A percentile compares a stretch with the other conserved stretches of the same genome.
phyloP scores from a whole-genome alignment of 768 basidiomycete genomes.

The Fomitopsis serialis region DNA sequence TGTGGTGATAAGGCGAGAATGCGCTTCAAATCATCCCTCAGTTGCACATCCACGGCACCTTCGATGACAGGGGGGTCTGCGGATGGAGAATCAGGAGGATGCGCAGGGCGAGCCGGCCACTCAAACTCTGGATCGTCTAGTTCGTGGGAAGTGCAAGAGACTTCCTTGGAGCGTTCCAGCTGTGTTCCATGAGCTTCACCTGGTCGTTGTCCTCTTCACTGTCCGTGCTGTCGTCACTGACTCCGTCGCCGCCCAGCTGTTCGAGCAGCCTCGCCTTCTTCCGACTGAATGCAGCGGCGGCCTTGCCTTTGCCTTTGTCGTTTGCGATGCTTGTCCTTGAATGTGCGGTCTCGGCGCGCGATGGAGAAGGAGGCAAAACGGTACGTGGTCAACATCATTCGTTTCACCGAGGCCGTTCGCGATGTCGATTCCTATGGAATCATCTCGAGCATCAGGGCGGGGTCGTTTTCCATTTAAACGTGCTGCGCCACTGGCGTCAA shows the following conservation, averaged over 20 bases:
- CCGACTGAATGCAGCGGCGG: slow-evolving; percentile 28
- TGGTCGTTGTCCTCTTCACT: slow-evolving; percentile 17
- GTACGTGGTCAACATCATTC: slow-evolving; percentile 18
- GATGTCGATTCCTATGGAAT: slow-evolving; percentile 4
- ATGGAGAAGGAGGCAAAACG: slow-evolving; percentile 69
- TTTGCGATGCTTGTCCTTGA: slow-evolving; percentile 27
- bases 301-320: slow-evolving; percentile 35
- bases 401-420: neutral
- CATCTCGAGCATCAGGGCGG: slow-evolving; percentile 29
- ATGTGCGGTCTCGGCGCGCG: slow-evolving; percentile 28
- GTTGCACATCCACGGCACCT: slow-evolving; percentile 44
- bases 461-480: slow-evolving; percentile 32
- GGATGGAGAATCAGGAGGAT: slow-evolving; percentile 6
- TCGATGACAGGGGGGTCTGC: neutral
- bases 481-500: neutral
- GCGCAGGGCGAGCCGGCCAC: slow-evolving; percentile 10
- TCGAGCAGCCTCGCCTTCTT: slow-evolving; percentile 47
- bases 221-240: slow-evolving; percentile 17
- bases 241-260: slow-evolving; percentile 22
- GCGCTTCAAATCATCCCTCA: slow-evolving; percentile 61
- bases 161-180: slow-evolving; percentile 11
- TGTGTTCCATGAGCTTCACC: slow-evolving; percentile 25
- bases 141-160: slow-evolving; percentile 1
- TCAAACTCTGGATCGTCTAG: slow-evolving; percentile 13
- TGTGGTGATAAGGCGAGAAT: slow-evolving; percentile 57